phyloP scores from a whole-genome alignment of 2,329 filamentous ascomycete species.

The Sclerotinia sclerotiorum region DNA sequence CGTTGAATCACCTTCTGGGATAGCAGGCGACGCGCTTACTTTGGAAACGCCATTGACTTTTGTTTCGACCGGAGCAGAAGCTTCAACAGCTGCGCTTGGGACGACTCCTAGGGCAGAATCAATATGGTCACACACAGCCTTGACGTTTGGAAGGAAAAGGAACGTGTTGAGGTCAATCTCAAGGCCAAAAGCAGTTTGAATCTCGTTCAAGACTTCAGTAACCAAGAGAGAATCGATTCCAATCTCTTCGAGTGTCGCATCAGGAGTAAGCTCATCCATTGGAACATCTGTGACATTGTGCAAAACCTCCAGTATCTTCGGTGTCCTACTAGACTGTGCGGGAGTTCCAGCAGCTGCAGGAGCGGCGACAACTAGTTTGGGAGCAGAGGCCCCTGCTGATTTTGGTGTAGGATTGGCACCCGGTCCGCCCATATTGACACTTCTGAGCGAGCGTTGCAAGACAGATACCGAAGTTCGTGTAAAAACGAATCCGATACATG shows the following conservation, averaged over 20 bases:
- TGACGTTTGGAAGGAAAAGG: background rate
- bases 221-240: conserved; percentile 21
- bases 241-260: conserved; percentile 3
- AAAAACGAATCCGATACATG: background rate
- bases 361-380: background rate
- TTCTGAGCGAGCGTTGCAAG: background rate
- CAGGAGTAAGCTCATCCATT: conserved; percentile 10
- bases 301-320: background rate
- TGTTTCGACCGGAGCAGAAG: background rate
- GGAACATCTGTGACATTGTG: background rate
- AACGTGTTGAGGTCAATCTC: conserved; percentile 5
- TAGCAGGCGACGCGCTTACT: background rate
- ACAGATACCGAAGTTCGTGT: background rate
- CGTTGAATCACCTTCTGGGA: background rate
- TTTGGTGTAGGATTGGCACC: background rate
- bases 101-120: background rate
- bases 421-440: background rate
- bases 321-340: background rate
- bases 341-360: background rate
- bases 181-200: conserved; percentile 15
- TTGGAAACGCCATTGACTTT: background rate
- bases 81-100: background rate
- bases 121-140: background rate
- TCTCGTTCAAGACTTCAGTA: conserved; percentile 19
- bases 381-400: too few species aligned